Evolutionary conservation across 306 rosid genomes (phyloP), one percentile per base, ranked within the genome.

Genomic region (Styphnolobium japonicum): DNA sequence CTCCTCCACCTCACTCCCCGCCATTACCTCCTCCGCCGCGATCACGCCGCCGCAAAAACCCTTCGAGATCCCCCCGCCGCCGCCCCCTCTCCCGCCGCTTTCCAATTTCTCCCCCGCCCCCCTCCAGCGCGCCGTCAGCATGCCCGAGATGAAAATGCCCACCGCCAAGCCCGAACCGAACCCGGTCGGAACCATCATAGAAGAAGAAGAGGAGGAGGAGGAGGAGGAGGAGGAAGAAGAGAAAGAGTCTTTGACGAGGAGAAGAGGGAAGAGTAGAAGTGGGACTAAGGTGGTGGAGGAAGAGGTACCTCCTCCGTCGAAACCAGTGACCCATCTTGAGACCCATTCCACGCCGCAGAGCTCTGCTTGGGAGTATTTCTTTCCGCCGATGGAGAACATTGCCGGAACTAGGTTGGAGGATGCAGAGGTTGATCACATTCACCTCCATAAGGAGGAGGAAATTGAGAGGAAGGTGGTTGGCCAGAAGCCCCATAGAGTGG

Each of bases 141-240:
- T 90, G 98, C 96, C 94, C 5, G 90, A 92, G 67, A 80, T 89
- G 27, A 79, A 80, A 79, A 62, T 82, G 36, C 5, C 19, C n/a
- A n/a, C 29, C 34, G 8, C 3, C 21, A 58, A 48, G 29, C 15
- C 76, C 3, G 75, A 72, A 0, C 19, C 71, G 9, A 55, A 45
- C 8, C 34, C 69, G 62, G 86, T 82, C 5, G 87, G 57, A 7
- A 23, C 89, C 23, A 81, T 76, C 21, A 12, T 67, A 0, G 95
- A 87, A 39, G 95, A 80, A n/a, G 76, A 19, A 10, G 71, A 65
- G 58, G 80, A 89, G 75, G 92, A 90, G 63, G 88, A 80, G 5
- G 91, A 83, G 18, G 93, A 84, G 3, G 22, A 75, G 53, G 90
- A 86, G 62, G 34, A 61, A n/a, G 87, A 77, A 2, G 86, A 58